phyloP scores from a whole-genome alignment of 257 asterid species.

The Marsdenia floribunda region DNA sequence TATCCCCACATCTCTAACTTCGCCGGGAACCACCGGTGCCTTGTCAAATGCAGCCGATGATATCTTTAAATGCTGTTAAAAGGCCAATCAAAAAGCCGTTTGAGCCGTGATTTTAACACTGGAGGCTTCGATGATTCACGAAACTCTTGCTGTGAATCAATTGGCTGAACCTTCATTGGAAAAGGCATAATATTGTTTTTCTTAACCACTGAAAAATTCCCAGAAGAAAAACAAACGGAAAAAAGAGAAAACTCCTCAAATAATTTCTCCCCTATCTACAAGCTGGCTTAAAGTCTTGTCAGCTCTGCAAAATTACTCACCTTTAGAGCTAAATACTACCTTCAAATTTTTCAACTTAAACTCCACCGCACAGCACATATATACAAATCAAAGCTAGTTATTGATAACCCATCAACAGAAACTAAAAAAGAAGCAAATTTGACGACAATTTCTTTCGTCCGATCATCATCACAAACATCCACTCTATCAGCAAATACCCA shows the following conservation, averaged over 20 bases:
- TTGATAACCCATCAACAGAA: background rate
- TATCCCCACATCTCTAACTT: conserved; percentile 21
- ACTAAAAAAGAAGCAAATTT: background rate
- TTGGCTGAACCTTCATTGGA: conserved; percentile 86
- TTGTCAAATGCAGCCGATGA: conserved; percentile 49
- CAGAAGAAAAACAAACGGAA: background rate
- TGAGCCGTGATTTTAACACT: conserved; percentile 60
- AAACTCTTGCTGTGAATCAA: conserved; percentile 31
- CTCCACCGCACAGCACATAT: background rate
- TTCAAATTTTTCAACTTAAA: conserved; percentile 1
- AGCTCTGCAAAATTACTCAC: background rate
- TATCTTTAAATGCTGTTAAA: conserved; percentile 55
- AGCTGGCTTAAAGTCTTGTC: too few relatives aligned
- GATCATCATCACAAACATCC: conserved; percentile 4
- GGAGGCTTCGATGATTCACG: conserved; percentile 41
- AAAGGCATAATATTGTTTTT: conserved; percentile 32
- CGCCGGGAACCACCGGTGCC: conserved; percentile 29
- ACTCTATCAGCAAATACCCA: background rate
- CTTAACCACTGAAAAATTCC: background rate
- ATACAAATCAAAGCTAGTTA: conserved; percentile 8
- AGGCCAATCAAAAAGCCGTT: conserved; percentile 86
- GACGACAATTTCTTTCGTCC: background rate
- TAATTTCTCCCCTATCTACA: background rate
- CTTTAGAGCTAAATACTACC: background rate
- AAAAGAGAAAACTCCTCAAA: background rate